Percentiles rank a stretch among this genome's conserved stretches.
Conservation (phyloP, 345 rosid species). For the Pugionium dolabratum region DNA sequence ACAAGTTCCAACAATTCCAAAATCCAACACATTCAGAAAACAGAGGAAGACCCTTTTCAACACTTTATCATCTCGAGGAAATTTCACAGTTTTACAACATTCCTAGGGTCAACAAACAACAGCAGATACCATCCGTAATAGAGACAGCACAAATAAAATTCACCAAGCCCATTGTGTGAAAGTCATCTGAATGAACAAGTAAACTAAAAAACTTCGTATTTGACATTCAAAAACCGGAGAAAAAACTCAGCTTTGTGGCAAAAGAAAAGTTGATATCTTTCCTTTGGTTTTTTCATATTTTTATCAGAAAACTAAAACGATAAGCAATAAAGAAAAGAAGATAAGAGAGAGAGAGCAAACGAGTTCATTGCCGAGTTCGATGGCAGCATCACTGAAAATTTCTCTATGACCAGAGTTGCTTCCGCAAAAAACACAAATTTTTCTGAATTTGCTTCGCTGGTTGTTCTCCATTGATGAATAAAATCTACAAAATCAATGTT, state of each 20-base stretch:
- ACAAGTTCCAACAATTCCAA: constrained; percentile 31
- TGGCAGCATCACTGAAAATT: constrained; percentile 88
- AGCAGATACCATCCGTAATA: background rate
- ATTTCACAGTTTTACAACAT: background rate
- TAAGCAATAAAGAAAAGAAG: constrained; percentile 21
- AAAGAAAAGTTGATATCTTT: constrained; percentile 1
- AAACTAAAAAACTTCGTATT: constrained; percentile 13
- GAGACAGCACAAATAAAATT: constrained; percentile 3
- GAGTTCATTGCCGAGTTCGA: constrained; percentile 91
- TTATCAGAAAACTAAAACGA: constrained; percentile 11
- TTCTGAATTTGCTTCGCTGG: constrained; percentile 56
- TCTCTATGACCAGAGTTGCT: constrained; percentile 82
- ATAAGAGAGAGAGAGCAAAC: constrained; percentile 46
- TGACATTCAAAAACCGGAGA: constrained; percentile 2
- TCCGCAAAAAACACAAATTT: constrained; percentile 93
- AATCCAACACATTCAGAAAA: constrained; percentile 12
- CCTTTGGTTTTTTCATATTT: background rate
- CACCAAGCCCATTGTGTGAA: constrained; percentile 24
- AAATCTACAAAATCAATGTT: too few relatives aligned
- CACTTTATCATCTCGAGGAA: constrained; percentile 6
- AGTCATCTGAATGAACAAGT: constrained; percentile 7
- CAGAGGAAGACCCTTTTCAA: background rate
- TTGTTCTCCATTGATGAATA: constrained; percentile 52
- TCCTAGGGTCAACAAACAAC: constrained; percentile 18
- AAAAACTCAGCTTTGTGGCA: constrained; percentile 12